These are phyloP conservation scores for Dysphania ambrosioides DNA, from an alignment of 148 eudicot species.

Conservation along the genomic window DNA sequence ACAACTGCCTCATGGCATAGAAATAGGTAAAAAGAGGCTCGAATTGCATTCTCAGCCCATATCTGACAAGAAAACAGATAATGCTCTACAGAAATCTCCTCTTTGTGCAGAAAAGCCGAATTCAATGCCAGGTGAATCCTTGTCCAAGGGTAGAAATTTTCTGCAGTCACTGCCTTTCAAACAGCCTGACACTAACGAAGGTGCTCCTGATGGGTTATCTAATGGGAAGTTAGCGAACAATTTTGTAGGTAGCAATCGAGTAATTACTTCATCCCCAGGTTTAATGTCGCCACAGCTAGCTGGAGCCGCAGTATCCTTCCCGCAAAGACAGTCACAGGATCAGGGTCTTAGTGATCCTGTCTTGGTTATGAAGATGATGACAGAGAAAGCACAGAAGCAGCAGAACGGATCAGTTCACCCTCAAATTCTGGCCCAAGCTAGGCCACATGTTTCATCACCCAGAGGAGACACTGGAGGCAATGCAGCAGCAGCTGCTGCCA, in stretches of 20 bases:
- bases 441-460: constrained; percentile 35
- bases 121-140: constrained; percentile 31
- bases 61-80: constrained; percentile 30
- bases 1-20: constrained; percentile 22
- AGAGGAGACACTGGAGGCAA: constrained; percentile 48
- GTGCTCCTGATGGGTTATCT: constrained; percentile 30
- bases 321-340: constrained; percentile 38
- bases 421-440: constrained; percentile 23
- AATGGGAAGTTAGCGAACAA: constrained; percentile 40
- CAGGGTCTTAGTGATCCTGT: constrained; percentile 83
- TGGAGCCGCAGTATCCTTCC: constrained; percentile 30
- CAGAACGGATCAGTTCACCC: constrained; percentile 40
- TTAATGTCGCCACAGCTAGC: constrained; percentile 25
- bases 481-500: constrained; percentile 76
- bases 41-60: constrained; percentile 39
- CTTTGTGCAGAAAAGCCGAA: constrained; percentile 29
- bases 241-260: constrained; percentile 36
- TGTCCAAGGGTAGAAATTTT: constrained; percentile 33
- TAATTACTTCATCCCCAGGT: constrained; percentile 28
- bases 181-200: constrained; percentile 42
- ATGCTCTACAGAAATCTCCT: constrained; percentile 17
- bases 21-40: constrained; percentile 36
- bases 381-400: constrained; percentile 67
- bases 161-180: constrained; percentile 42
- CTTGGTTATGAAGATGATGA: constrained; percentile 70